Base-by-base conservation (phyloP, 192 early-diverging fungal genomes). In the Dissophora ornata region DNA sequence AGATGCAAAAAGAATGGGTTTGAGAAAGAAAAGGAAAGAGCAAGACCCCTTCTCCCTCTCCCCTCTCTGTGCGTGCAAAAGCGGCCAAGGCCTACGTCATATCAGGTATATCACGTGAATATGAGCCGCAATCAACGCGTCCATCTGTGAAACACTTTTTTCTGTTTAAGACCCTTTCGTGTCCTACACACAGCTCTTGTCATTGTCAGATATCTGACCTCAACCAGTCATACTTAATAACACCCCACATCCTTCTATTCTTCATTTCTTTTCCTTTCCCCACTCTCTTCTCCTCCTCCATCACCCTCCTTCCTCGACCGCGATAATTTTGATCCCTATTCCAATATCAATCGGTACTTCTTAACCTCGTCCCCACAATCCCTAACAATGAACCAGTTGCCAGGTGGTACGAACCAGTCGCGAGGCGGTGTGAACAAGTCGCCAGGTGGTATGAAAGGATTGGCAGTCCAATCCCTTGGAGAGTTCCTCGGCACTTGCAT, bases 401-500 rank as follows among this genome's bases (percentile, higher is more conserved):
- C 6, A 38, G 36, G 6, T 38, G 36, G 36, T 38, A n/a, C n/a
- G n/a, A n/a, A n/a, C n/a, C n/a, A n/a, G n/a, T n/a, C n/a, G n/a
- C n/a, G n/a, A n/a, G n/a, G n/a, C n/a, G n/a, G n/a, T 18, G 22
- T 26, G 24, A 40, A 38, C 36, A 62, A 48, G 5, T 33, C 30
- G 21, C 40, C 41, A 26, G 33, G 51, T 33, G 38, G 25, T 16
- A 44, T 46, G 30, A 57, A 42, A 62, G 44, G 52, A 22, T 64
- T 36, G 48, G 61, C 44, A 7, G 45, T 74, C 47, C 62, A 74
- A 33, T 7, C 63, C 10, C 15, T 79, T 24, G 80, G 59, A 21
- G 80, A 84, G 40, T 77, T 84, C 29, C 11, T 84, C 45, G 82
- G 82, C 30, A 81, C 73, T 41, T 49, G 57, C 34, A 74, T 84